These are phyloP conservation scores for Setaria viridis DNA, from an alignment of 202 grass and related monocot genomes.

Conservation along the genomic window DNA sequence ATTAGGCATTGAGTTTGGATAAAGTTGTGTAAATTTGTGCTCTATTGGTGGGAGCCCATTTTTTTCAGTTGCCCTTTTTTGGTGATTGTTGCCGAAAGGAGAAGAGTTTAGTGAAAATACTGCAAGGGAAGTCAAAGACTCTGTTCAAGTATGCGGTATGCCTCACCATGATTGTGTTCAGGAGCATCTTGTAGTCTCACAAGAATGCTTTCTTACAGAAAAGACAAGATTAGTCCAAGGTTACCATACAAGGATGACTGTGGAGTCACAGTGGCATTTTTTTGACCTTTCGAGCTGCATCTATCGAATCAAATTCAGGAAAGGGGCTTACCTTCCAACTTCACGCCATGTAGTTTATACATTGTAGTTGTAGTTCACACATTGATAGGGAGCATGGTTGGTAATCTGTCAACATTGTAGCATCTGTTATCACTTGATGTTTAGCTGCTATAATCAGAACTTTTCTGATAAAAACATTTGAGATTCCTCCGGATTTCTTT, in stretches of 20 bases:
- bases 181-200: conserved; percentile 1
- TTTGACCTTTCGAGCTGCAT: conserved; percentile 2
- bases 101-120: not conserved
- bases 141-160: not conserved
- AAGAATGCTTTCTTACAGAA: not conserved
- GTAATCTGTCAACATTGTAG: conserved; percentile 27
- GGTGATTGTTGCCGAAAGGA: conserved; percentile 2
- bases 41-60: conserved; percentile 5
- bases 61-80: conserved; percentile 24
- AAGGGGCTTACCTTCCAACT: not conserved
- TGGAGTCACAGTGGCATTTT: not conserved
- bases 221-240: not conserved
- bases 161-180: conserved; percentile 10
- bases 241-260: conserved; percentile 4
- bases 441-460: not conserved
- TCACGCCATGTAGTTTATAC: conserved; percentile 1
- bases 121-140: not conserved
- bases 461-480: not conserved
- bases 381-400: not conserved
- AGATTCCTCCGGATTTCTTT: not conserved
- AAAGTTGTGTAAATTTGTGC: conserved; percentile 28
- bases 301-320: not conserved
- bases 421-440: not conserved
- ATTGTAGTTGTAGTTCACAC: conserved; percentile 25
- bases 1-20: conserved; percentile 82